Evolutionary conservation across 2,329 filamentous ascomycete genomes (phyloP), one percentile per base, ranked within the genome.

Genomic region (Hypoxylon sp.): DNA sequence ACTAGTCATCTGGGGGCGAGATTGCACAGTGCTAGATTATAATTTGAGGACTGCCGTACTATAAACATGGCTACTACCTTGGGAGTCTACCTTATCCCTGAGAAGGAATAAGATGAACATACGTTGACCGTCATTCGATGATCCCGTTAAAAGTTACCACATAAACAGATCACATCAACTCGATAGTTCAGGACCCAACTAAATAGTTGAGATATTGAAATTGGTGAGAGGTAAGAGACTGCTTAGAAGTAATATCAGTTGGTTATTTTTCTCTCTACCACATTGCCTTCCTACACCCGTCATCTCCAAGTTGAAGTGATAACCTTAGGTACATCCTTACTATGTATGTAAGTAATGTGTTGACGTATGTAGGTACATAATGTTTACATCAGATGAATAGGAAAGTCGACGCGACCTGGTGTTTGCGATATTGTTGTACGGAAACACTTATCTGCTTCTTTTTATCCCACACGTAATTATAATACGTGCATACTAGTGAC

Each of bases 131-230:
- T 62, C n/a, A 45, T 21, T 61, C 32, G 17, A 57, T 52, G 46
- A 53, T 56, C 62, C 62, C 55, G 62, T 62, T 23, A 38, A 61
- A 57, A 65, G 46, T 66, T 63, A 60, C 63, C 53, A 65, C 32
- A 60, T 36, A 62, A 63, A 62, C 23, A 46, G 62, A 32, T 66
- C 38, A 59, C 62, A 60, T 62, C 34, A 60, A 65, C 57, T 17
- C 34, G 17, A n/a, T 53, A 53, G 19, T 34, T 17, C 36, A 17
- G 6, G 23, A 21, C 23, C 43, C 19, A 41, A 53, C 10, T 50
- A 17, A 57, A 25, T 45, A 43, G 51, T 45, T 48, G 28, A 32
- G 7, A 32, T 2, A 28, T 25, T 7, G 13, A 41, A 38, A 21
- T n/a, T 41, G 13, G 14, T 11, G 23, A 56, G n/a, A 45, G 11